These are phyloP conservation scores for Pyropia haitanensis DNA, from an alignment of 23 red algal species.

Conservation along the genomic window DNA sequence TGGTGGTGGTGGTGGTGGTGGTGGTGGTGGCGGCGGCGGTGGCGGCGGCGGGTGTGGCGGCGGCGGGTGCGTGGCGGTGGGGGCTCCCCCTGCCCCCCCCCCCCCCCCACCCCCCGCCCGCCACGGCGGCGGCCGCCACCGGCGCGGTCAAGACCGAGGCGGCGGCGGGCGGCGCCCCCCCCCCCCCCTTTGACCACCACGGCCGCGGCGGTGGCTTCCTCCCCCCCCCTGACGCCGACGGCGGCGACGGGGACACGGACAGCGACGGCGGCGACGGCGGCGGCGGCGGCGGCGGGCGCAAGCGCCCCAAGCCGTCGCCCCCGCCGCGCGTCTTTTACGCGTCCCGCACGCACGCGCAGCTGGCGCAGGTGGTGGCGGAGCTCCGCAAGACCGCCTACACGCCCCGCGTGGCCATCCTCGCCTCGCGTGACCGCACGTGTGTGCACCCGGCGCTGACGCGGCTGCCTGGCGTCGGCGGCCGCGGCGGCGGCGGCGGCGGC, in stretches of 20 bases:
- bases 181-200: no score
- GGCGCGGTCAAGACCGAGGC: no score
- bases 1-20: no score
- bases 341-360: constrained; percentile 43
- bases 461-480: no score
- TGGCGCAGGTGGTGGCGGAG: constrained; percentile 43
- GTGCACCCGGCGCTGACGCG: constrained; percentile 4
- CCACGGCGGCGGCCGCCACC: no score
- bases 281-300: background rate
- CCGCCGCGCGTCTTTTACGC: constrained; percentile 37
- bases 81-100: no score
- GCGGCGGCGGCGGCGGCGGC: no score
- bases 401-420: constrained; percentile 32
- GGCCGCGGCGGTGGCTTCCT: background rate
- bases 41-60: no score
- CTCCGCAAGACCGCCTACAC: constrained; percentile 27
- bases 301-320: background rate
- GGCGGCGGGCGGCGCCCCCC: background rate
- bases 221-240: background rate
- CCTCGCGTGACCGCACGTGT: constrained; percentile 42
- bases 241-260: background rate
- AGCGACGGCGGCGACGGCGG: background rate
- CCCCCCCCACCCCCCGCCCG: no score
- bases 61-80: no score
- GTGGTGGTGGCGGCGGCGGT: no score